Evolutionary conservation across 805 yeast genomes (phyloP), one percentile per base, ranked within the genome.

Genomic region (Myxozyma udenii): DNA sequence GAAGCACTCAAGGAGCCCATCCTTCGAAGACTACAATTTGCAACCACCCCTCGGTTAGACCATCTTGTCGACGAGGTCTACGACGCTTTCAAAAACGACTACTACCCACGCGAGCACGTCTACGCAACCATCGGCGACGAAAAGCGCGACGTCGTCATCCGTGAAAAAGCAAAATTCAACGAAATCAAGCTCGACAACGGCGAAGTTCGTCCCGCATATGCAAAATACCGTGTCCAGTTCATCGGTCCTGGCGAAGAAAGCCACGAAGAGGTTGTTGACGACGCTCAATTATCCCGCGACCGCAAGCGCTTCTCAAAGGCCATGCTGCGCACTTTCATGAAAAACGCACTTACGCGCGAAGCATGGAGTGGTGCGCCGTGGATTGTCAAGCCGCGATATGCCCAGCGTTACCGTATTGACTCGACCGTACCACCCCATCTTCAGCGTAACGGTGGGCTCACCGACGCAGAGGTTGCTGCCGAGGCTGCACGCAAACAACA

Each of bases 351-450:
- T 65, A 75, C 85, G 5, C 79, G 95, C 50, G 86, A 90, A 1
- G 77, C 84, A 48, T 87, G 85, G 74, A 74, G 83, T 39, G 97
- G 98, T 2, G 91, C 97, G 2, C 98, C 98, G 2, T 93, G 98
- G 98, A 81, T 91, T 19, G 93, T 93, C 14, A 85, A 84, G 64
- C 81, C 79, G 23, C 82, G 83, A 59, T 87, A 79, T 66, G 93
- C 93, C 0, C 74, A 74, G 50, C 76, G 77, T 61, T 87, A 83
- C 66, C 71, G 86, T 58, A 85, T 87, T 18, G 70, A 68, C 37
- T 65, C 66, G 36, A 50, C 32, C 22, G 50, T 67, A 16, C 71
- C 71, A 0, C 48, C 46, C 12, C 61, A 65, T 39, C 50, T 66
- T 32, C 56, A 53, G 19, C 38, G 49, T 26, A 47, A 61, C 21